Evolutionary conservation across 1,139 yeast genomes (phyloP).

Genomic region (Blastobotrys persicus): DNA sequence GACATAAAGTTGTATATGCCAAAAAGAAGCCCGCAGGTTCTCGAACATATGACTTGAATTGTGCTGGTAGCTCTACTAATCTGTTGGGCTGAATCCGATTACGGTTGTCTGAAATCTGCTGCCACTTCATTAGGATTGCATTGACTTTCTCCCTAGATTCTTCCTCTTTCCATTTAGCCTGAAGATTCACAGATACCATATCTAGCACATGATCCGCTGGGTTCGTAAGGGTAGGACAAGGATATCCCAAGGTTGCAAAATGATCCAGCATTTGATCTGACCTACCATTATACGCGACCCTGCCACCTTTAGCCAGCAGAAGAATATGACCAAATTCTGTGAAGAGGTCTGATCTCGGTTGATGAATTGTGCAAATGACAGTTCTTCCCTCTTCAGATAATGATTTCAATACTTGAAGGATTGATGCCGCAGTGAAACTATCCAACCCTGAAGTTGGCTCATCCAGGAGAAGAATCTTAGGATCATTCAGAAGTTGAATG

Average conservation of each 20-base stretch:
- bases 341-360: constrained; percentile 70
- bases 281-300: constrained; percentile 55
- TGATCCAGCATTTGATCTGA: constrained; percentile 44
- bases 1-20: constrained; percentile 45
- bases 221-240: constrained; percentile 59
- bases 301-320: constrained; percentile 70
- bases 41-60: constrained; percentile 25
- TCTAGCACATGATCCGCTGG: constrained; percentile 75
- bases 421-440: constrained; percentile 72
- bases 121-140: constrained; percentile 33
- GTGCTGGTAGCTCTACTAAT: constrained; percentile 15
- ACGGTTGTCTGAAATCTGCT: constrained; percentile 4
- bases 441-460: constrained; percentile 91
- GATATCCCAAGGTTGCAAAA: constrained; percentile 49
- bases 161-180: constrained; percentile 39
- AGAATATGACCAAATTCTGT: constrained; percentile 63
- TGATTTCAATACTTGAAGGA: constrained; percentile 56
- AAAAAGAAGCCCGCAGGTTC: constrained; percentile 36
- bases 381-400: constrained; percentile 67
- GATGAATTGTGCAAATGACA: constrained; percentile 76
- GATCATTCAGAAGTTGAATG: constrained; percentile 67
- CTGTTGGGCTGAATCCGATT: constrained; percentile 6
- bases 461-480: constrained; percentile 69
- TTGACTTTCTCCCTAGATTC: constrained; percentile 40
- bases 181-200: constrained; percentile 51